Conservation (phyloP, 1,284 basidiomycete genomes). For the Trametes pubescens region DNA sequence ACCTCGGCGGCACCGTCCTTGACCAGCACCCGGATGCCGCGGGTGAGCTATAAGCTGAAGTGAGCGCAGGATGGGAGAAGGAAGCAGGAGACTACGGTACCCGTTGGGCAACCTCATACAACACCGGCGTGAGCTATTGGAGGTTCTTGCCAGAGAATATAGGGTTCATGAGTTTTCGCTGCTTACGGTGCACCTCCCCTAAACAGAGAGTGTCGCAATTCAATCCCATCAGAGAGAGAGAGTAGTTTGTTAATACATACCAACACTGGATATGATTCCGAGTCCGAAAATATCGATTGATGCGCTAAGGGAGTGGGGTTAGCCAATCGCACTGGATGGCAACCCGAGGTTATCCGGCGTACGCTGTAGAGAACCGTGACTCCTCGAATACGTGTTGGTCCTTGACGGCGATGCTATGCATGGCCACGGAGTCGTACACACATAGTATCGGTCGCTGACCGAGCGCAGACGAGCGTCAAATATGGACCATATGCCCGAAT, state of each 20-base stretch:
- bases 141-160: constrained; percentile 40
- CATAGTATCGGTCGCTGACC: constrained; percentile 14
- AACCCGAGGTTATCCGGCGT: background rate
- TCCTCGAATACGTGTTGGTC: constrained; percentile 27
- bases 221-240: background rate
- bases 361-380: constrained; percentile 12
- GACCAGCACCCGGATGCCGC: constrained; percentile 19
- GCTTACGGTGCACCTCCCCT: constrained; percentile 34
- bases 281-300: constrained; percentile 1
- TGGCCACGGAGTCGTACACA: constrained; percentile 19
- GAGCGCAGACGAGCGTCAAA: background rate
- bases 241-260: background rate
- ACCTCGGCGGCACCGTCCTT: constrained; percentile 27
- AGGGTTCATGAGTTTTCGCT: constrained; percentile 40
- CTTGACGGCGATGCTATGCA: constrained; percentile 23
- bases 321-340: background rate
- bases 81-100: background rate
- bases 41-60: constrained; percentile 20
- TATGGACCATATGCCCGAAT: no score
- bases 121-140: constrained; percentile 35
- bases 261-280: constrained; percentile 2
- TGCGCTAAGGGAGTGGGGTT: background rate
- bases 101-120: constrained; percentile 32
- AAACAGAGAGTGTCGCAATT: no score
- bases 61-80: background rate